Conservation (phyloP, 768 basidiomycete species). For the Leccinum subtestaceum region DNA sequence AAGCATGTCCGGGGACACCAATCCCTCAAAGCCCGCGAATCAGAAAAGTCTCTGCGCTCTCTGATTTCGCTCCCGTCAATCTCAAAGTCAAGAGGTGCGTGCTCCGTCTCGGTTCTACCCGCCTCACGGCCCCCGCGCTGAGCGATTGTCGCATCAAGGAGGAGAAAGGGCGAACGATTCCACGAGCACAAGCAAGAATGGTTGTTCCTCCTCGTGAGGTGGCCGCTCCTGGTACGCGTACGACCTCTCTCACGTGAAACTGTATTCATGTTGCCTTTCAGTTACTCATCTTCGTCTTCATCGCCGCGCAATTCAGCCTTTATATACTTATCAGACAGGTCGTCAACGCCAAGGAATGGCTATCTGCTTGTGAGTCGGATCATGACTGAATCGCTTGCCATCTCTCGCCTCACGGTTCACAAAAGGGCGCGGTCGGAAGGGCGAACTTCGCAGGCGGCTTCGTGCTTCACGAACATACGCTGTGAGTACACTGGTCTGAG, state of each 20-base stretch:
- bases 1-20: constrained; percentile 20
- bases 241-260: background rate
- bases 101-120: background rate
- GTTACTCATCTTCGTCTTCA: constrained; percentile 82
- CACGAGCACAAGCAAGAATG: constrained; percentile 60
- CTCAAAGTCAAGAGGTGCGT: constrained; percentile 70
- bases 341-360: constrained; percentile 93
- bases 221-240: constrained; percentile 75
- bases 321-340: constrained; percentile 89
- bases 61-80: constrained; percentile 90
- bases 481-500: constrained; percentile 34
- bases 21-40: constrained; percentile 46
- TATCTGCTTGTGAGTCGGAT: constrained; percentile 72
- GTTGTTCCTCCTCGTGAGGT: constrained; percentile 74
- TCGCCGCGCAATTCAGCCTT: constrained; percentile 76
- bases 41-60: constrained; percentile 77
- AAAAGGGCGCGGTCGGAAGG: constrained; percentile 83
- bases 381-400: background rate
- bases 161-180: constrained; percentile 32
- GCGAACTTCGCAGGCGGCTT: constrained; percentile 68
- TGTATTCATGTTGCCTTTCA: constrained; percentile 31
- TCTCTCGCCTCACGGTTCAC: constrained; percentile 1
- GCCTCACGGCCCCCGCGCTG: background rate
- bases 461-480: constrained; percentile 74
- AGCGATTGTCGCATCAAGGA: constrained; percentile 6